phyloP scores from a whole-genome alignment of 768 basidiomycete species.

The Botryobasidium botryosum region DNA sequence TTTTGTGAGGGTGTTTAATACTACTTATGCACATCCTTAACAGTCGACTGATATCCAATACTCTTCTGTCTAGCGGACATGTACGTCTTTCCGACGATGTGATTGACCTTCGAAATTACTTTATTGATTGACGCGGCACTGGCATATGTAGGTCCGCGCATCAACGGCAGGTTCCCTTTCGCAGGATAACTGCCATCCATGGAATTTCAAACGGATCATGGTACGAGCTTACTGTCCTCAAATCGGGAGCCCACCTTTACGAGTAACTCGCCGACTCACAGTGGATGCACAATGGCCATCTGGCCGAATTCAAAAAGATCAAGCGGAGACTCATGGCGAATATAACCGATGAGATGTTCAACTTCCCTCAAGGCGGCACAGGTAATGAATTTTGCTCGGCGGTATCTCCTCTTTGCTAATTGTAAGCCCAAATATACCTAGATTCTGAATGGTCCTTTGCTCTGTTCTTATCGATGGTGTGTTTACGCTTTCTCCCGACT shows the following conservation, averaged over 20 bases:
- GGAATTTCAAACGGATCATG: slow-evolving; percentile 83
- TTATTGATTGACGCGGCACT: not conserved
- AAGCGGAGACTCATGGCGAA: slow-evolving; percentile 65
- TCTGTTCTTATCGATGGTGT: slow-evolving; percentile 67
- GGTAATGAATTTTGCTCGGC: slow-evolving; percentile 27
- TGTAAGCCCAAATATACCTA: slow-evolving; percentile 17
- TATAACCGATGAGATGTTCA: slow-evolving; percentile 70
- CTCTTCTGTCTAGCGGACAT: slow-evolving; percentile 2
- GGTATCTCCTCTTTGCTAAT: not conserved
- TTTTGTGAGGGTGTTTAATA: slow-evolving; percentile 74
- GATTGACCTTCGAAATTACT: too few species aligned
- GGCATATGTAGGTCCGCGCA: slow-evolving; percentile 75
- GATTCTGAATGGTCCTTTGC: slow-evolving; percentile 99
- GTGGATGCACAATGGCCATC: slow-evolving; percentile 98
- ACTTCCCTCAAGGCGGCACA: slow-evolving; percentile 83
- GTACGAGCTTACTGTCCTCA: slow-evolving; percentile 25
- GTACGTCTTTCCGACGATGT: slow-evolving; percentile 15
- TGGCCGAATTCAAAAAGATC: slow-evolving; percentile 63
- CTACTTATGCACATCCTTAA: too few species aligned
- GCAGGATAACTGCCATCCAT: slow-evolving; percentile 90
- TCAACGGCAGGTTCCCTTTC: slow-evolving; percentile 87
- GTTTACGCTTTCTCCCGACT: slow-evolving; percentile 2
- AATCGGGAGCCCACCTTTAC: not conserved
- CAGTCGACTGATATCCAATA: not conserved
- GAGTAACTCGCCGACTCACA: slow-evolving; percentile 18